Conservation (phyloP, 768 basidiomycete species). For the Agaricus sinodeliciosus region DNA sequence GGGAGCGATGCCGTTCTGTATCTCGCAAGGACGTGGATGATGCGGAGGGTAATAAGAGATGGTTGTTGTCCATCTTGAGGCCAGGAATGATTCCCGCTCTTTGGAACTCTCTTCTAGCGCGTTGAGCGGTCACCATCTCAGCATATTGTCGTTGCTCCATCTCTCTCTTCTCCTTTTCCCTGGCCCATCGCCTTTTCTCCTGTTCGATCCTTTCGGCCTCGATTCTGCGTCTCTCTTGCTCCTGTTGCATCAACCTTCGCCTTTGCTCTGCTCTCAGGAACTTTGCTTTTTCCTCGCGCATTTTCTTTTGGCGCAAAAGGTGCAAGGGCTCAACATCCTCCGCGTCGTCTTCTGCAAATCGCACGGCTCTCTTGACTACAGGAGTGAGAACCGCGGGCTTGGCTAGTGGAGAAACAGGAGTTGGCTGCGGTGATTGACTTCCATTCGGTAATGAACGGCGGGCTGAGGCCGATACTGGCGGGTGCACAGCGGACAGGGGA, state of each 20-base stretch:
- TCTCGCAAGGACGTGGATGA: slow-evolving; percentile 33
- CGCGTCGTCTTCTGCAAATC: slow-evolving; percentile 60
- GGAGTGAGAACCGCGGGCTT: slow-evolving; percentile 3
- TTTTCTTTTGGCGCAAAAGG: slow-evolving; percentile 65
- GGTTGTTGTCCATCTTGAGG: slow-evolving; percentile 22
- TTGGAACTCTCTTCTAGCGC: slow-evolving; percentile 52
- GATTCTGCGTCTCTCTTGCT: slow-evolving; percentile 39
- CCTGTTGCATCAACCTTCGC: slow-evolving; percentile 42
- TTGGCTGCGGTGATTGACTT: slow-evolving; percentile 8
- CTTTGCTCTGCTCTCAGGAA: slow-evolving; percentile 58
- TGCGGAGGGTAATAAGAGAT: slow-evolving; percentile 24
- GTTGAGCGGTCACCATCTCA: slow-evolving; percentile 56
- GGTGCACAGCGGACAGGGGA: slow-evolving; percentile 1
- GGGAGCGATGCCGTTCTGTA: slow-evolving; percentile 35
- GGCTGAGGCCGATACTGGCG: slow-evolving; percentile 2
- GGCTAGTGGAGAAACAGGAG: slow-evolving; percentile 10
- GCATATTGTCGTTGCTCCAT: slow-evolving; percentile 43
- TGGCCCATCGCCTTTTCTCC: slow-evolving; percentile 42
- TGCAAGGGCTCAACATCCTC: slow-evolving; percentile 68
- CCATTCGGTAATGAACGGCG: neutral
- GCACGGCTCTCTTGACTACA: slow-evolving; percentile 47
- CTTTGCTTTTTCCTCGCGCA: slow-evolving; percentile 63
- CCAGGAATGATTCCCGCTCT: slow-evolving; percentile 39
- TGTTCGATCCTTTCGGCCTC: slow-evolving; percentile 41
- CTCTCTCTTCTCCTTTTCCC: slow-evolving; percentile 48